Conservation (phyloP, 2,329 filamentous ascomycete genomes). For the Paecilomyces variotii region DNA sequence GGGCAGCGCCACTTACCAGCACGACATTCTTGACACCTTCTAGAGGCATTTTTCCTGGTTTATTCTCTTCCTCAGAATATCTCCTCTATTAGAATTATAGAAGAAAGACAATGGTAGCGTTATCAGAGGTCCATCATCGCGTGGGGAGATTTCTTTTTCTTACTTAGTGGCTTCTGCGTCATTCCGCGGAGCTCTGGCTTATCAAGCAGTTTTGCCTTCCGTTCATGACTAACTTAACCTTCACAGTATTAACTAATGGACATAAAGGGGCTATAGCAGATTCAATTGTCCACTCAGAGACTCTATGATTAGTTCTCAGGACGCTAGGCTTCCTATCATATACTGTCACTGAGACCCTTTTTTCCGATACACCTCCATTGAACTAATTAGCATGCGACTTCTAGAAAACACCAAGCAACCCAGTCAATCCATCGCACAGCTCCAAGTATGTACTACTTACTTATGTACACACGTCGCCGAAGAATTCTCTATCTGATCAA, state of each 20-base stretch:
- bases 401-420: neutral
- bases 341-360: too few species aligned
- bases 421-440: neutral
- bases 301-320: too few species aligned
- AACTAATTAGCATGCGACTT: too few species aligned
- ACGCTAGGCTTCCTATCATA: too few species aligned
- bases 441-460: neutral
- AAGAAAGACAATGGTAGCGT: neutral
- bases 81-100: neutral
- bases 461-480: neutral
- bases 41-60: constrained; percentile 27
- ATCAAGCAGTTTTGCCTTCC: neutral
- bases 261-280: too few species aligned
- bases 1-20: constrained; percentile 24
- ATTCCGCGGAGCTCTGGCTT: neutral
- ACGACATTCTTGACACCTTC: constrained; percentile 37
- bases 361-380: too few species aligned
- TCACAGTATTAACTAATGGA: neutral
- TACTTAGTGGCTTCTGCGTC: neutral
- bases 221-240: neutral
- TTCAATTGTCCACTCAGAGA: too few species aligned
- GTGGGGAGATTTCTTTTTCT: constrained; percentile 31
- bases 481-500: neutral
- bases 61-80: neutral
- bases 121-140: constrained; percentile 13